Evolutionary conservation across 2,329 filamentous ascomycete species (phyloP).

Genomic region (Aspergillus quadrilineatus): DNA sequence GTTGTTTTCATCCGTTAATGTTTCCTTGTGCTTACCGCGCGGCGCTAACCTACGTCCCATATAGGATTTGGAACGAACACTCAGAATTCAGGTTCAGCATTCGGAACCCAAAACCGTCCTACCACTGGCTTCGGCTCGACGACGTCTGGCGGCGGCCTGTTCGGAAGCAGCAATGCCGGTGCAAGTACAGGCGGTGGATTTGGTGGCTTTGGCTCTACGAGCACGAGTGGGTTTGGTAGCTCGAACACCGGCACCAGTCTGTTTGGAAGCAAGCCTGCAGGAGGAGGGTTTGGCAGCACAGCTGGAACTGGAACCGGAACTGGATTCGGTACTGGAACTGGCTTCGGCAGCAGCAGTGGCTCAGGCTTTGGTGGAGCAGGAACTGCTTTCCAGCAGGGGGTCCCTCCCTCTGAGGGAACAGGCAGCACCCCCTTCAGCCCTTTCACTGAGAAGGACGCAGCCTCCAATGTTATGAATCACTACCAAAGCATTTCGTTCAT

Average conservation of each 20-base stretch:
- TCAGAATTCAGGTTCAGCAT: slow-evolving; percentile 34
- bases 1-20: slow-evolving; percentile 7
- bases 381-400: slow-evolving; percentile 42
- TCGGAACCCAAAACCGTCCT: slow-evolving; percentile 33
- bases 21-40: background rate
- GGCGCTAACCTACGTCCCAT: slow-evolving; percentile 19
- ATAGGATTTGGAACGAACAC: slow-evolving; percentile 40
- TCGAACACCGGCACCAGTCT: slow-evolving; percentile 34
- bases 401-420: slow-evolving; percentile 47
- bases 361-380: slow-evolving; percentile 40
- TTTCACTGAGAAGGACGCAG: slow-evolving; percentile 47
- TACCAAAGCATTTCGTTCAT: slow-evolving; percentile 52
- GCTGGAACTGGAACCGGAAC: slow-evolving; percentile 10
- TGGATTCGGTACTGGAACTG: slow-evolving; percentile 11
- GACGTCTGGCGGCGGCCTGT: slow-evolving; percentile 34
- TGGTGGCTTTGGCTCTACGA: slow-evolving; percentile 32
- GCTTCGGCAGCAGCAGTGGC: slow-evolving; percentile 29
- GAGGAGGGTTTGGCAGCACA: slow-evolving; percentile 20
- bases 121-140: slow-evolving; percentile 26
- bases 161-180: slow-evolving; percentile 26
- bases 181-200: slow-evolving; percentile 18
- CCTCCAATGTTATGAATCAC: slow-evolving; percentile 40
- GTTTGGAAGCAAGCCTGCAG: slow-evolving; percentile 20
- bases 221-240: slow-evolving; percentile 26
- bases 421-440: slow-evolving; percentile 47